These are phyloP conservation scores for Beauveria australis DNA, from an alignment of 2,329 filamentous ascomycete species.

Conservation along the genomic window DNA sequence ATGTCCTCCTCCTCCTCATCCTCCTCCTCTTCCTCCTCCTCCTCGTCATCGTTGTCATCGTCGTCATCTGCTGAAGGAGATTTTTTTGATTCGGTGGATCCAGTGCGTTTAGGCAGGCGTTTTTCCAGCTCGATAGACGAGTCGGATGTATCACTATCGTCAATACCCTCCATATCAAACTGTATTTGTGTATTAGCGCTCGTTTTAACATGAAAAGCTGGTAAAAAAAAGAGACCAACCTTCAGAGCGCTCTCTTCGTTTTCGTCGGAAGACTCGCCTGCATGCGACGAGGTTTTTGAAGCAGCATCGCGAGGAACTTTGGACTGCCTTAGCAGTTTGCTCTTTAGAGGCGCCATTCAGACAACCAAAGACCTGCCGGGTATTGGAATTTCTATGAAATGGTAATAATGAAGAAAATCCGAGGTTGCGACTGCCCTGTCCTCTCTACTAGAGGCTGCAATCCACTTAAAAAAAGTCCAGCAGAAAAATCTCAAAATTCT, in stretches of 20 bases:
- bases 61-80: slow-evolving; percentile 34
- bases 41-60: slow-evolving; percentile 43
- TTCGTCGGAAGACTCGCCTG: slow-evolving; percentile 9
- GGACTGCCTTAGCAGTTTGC: background rate
- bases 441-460: background rate
- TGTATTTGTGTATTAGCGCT: slow-evolving; percentile 17
- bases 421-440: background rate
- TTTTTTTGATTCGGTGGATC: slow-evolving; percentile 13
- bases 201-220: background rate
- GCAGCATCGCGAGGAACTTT: background rate
- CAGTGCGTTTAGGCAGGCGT: slow-evolving; percentile 31
- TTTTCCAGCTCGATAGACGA: slow-evolving; percentile 69
- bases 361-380: background rate
- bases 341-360: background rate
- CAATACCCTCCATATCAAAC: slow-evolving; percentile 47
- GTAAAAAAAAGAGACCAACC: background rate
- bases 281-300: background rate
- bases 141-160: slow-evolving; percentile 57
- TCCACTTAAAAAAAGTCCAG: background rate
- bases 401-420: background rate
- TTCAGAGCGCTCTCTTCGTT: slow-evolving; percentile 7
- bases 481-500: slow-evolving; percentile 12
- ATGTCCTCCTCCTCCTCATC: slow-evolving; percentile 70
- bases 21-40: slow-evolving; percentile 48
- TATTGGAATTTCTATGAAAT: too few species aligned